Conservation (phyloP, 306 rosid species). For the Hippophae tibetana region DNA sequence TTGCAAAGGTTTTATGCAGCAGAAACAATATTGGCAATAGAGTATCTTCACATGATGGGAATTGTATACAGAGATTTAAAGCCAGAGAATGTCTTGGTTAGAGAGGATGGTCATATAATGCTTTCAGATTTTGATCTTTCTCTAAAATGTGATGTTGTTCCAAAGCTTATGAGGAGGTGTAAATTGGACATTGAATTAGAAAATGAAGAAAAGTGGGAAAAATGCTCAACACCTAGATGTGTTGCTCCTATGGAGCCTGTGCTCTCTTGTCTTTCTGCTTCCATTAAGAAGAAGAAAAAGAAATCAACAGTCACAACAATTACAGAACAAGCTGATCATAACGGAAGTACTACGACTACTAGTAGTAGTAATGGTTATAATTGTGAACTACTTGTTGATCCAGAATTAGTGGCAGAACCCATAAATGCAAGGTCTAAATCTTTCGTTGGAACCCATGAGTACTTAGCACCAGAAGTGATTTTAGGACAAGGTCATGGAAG, state of each 20-base stretch:
- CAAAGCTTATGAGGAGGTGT: slow-evolving; percentile 42
- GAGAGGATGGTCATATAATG: slow-evolving; percentile 96
- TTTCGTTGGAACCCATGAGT: slow-evolving; percentile 90
- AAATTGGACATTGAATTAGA: slow-evolving; percentile 4
- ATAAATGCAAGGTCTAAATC: slow-evolving; percentile 72
- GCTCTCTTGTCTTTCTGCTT: slow-evolving; percentile 60
- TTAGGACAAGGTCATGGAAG: slow-evolving; percentile 95
- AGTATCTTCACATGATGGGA: slow-evolving; percentile 98
- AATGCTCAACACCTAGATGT: slow-evolving; percentile 40
- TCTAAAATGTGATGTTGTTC: slow-evolving; percentile 89
- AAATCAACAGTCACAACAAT: slow-evolving; percentile 40
- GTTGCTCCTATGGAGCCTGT: slow-evolving; percentile 80
- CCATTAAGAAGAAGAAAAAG: slow-evolving; percentile 37
- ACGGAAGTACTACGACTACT: not conserved
- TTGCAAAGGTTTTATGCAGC: slow-evolving; percentile 78
- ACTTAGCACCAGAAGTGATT: slow-evolving; percentile 88
- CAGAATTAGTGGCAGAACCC: slow-evolving; percentile 88
- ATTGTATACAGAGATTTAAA: slow-evolving; percentile 88
- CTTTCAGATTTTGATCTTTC: slow-evolving; percentile 93
- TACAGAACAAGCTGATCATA: slow-evolving; percentile 38
- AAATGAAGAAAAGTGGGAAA: slow-evolving; percentile 19
- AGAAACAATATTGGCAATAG: slow-evolving; percentile 72
- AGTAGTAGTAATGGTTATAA: not conserved
- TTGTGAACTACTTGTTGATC: slow-evolving; percentile 7
- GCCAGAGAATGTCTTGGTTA: slow-evolving; percentile 88